A percentile compares a stretch with the other conserved stretches of the same genome.
phyloP scores from a whole-genome alignment of 148 eudicot genomes.

The Bassia scoparia region DNA sequence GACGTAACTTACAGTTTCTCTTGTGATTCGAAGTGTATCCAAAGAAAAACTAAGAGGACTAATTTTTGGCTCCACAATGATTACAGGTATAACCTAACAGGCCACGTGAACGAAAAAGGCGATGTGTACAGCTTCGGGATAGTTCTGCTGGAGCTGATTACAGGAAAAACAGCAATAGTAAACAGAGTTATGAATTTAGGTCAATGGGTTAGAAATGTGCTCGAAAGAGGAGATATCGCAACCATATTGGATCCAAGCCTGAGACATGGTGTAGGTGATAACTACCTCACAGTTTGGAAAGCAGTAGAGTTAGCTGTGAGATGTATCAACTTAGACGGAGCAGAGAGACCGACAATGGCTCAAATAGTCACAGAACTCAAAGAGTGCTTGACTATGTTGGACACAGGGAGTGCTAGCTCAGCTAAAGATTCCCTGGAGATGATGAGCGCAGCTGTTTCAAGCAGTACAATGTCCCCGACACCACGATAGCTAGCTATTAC shows the following conservation, averaged over 20 bases:
- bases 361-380: conserved; percentile 29
- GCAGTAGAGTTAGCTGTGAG: conserved; percentile 31
- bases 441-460: conserved; percentile 13
- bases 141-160: conserved; percentile 37
- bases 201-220: conserved; percentile 30
- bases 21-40: too few species aligned
- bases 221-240: conserved; percentile 28
- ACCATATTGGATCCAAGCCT: conserved; percentile 31
- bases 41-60: too few species aligned
- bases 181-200: conserved; percentile 16
- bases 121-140: conserved; percentile 40
- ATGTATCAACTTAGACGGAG: conserved; percentile 22
- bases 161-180: conserved; percentile 30
- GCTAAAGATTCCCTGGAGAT: conserved; percentile 20
- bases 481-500: conserved; percentile 15
- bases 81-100: conserved; percentile 22
- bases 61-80: neutral
- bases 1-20: too few species aligned
- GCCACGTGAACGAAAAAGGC: conserved; percentile 27
- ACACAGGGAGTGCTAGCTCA: neutral
- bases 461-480: conserved; percentile 16
- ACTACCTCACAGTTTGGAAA: conserved; percentile 28
- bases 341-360: conserved; percentile 36
- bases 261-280: conserved; percentile 11
- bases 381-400: conserved; percentile 28